Evolutionary conservation across 1,139 yeast genomes (phyloP).

Genomic region (Kluyveromyces marxianus): DNA sequence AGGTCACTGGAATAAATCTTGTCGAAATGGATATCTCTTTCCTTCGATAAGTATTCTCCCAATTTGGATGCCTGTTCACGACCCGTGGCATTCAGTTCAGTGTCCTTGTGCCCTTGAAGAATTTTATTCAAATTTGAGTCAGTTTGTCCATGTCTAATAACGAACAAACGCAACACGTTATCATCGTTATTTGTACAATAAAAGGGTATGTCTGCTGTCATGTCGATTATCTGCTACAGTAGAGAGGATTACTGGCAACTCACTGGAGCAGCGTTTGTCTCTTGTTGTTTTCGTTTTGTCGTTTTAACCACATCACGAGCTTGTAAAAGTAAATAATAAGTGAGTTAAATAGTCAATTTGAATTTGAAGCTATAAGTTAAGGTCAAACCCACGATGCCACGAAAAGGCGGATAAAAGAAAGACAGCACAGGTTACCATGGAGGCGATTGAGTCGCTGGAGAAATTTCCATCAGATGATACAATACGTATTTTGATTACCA

Average conservation of each 20-base stretch:
- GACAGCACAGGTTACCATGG: not conserved
- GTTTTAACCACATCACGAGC: not conserved
- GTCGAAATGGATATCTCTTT: conserved; percentile 35
- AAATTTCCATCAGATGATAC: conserved; percentile 42
- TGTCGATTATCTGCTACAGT: conserved; percentile 1
- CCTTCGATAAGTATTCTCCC: conserved; percentile 31
- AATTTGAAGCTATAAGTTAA: too few relatives aligned
- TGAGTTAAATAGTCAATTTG: too few relatives aligned
- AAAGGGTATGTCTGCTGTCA: conserved; percentile 18
- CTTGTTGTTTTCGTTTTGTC: not conserved
- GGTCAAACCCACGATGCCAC: too few relatives aligned
- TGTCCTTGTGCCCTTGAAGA: conserved; percentile 65
- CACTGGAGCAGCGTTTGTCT: not conserved
- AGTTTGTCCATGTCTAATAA: conserved; percentile 79
- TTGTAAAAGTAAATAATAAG: too few relatives aligned
- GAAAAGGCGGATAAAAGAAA: too few relatives aligned
- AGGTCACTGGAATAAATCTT: conserved; percentile 53
- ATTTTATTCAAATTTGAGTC: conserved; percentile 58
- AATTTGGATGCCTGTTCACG: conserved; percentile 45
- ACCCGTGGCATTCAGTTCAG: conserved; percentile 55
- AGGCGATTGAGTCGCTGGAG: conserved; percentile 8
- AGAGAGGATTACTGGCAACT: not conserved
- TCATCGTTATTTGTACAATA: conserved; percentile 30
- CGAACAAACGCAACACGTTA: conserved; percentile 43
- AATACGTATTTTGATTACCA: conserved; percentile 69